Evolutionary conservation across 2,329 filamentous ascomycete species (phyloP).

Genomic region (Sporothrix euskadiensis): DNA sequence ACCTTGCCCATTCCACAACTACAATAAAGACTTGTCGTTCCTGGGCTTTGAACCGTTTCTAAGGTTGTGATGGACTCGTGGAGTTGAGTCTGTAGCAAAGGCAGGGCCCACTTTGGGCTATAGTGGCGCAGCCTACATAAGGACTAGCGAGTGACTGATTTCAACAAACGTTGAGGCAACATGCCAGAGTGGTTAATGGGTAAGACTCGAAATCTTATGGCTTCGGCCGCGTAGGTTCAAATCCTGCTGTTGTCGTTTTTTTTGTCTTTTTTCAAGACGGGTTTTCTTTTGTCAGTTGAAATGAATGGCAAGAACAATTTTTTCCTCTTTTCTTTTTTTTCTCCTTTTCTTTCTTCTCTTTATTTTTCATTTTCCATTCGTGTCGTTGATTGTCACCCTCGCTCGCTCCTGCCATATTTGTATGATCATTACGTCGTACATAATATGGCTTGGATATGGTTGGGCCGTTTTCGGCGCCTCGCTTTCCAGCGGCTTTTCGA

Average conservation of each 20-base stretch:
- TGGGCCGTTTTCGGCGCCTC: conserved; percentile 5
- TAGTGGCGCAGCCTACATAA: not conserved
- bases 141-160: not conserved
- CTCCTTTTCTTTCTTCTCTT: not conserved
- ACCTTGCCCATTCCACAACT: too few species aligned
- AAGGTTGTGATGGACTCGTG: not conserved
- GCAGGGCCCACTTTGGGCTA: not conserved
- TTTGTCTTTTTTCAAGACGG: not conserved
- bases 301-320: not conserved
- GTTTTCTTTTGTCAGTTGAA: not conserved
- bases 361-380: not conserved
- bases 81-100: not conserved
- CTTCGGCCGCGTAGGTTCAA: conserved; percentile 22
- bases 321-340: not conserved
- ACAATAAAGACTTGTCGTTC: too few species aligned
- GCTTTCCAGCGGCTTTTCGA: conserved; percentile 22
- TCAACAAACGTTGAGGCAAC: not conserved
- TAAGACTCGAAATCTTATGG: conserved; percentile 23
- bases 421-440: not conserved
- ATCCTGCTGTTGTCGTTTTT: conserved; percentile 20
- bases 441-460: not conserved
- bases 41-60: too few species aligned
- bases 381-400: not conserved
- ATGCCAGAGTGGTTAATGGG: conserved; percentile 22
- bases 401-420: not conserved